A percentile compares a stretch with the other conserved stretches of the same genome.
Conservation (phyloP, 192 early-diverging fungal genomes). For the Thoreauomyces humboldtii region DNA sequence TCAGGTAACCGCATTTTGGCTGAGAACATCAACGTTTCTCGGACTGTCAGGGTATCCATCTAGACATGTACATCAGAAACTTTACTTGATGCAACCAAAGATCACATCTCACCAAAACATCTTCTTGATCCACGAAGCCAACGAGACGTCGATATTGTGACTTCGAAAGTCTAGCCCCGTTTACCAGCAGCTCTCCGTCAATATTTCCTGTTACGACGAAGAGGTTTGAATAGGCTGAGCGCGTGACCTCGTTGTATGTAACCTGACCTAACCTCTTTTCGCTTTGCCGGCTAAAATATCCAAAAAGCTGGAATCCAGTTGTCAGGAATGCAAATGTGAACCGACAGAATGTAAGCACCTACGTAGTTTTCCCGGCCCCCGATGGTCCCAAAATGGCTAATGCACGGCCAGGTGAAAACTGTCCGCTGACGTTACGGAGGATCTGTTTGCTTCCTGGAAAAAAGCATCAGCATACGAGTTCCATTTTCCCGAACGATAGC, state of each 20-base stretch:
- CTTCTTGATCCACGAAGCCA: conserved; percentile 55
- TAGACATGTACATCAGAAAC: background rate
- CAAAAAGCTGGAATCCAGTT: background rate
- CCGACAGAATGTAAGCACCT: background rate
- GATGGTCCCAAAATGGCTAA: conserved; percentile 89
- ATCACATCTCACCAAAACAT: conserved; percentile 24
- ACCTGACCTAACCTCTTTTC: background rate
- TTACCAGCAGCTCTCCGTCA: conserved; percentile 34
- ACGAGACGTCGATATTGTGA: conserved; percentile 20
- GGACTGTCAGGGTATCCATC: conserved; percentile 63
- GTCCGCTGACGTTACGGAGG: conserved; percentile 66
- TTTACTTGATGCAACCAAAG: background rate
- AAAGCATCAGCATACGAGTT: background rate
- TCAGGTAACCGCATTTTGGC: conserved; percentile 71
- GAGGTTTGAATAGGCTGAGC: conserved; percentile 59
- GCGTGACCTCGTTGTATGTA: conserved; percentile 63
- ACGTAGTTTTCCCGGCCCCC: conserved; percentile 35
- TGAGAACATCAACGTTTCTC: conserved; percentile 74
- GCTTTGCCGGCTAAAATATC: background rate
- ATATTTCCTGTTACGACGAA: conserved; percentile 60
- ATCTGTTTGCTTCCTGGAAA: conserved; percentile 47
- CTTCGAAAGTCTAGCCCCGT: conserved; percentile 25
- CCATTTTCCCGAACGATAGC: background rate
- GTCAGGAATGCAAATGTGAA: conserved; percentile 3
- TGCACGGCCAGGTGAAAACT: conserved; percentile 67